Conservation (phyloP, 768 basidiomycete species). For the Arthromyces matolae region DNA sequence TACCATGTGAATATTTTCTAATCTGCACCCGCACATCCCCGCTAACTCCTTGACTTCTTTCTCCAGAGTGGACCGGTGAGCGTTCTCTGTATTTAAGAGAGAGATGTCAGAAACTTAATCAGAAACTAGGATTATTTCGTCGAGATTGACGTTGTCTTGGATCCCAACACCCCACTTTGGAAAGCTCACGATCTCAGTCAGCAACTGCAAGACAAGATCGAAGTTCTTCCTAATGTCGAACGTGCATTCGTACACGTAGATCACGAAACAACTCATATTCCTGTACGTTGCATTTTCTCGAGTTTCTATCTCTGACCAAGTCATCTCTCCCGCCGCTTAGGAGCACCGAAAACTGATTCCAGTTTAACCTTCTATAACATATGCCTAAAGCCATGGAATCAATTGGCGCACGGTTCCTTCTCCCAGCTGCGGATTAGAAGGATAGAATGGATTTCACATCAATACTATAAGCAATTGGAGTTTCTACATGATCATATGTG, state of each 20-base stretch:
- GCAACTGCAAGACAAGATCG: conserved; percentile 83
- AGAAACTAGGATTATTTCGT: conserved; percentile 76
- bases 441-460: too few relatives aligned
- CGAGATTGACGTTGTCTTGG: conserved; percentile 94
- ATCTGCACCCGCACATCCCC: conserved; percentile 3
- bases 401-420: too few relatives aligned
- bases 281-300: conserved; percentile 28
- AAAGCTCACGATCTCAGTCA: conserved; percentile 85
- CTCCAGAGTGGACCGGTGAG: conserved; percentile 69
- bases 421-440: too few relatives aligned
- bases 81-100: conserved; percentile 5
- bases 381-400: background rate
- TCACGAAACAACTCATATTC: conserved; percentile 82
- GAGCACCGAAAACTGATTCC: conserved; percentile 45
- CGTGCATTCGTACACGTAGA: conserved; percentile 95
- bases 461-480: too few relatives aligned
- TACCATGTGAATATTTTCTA: conserved; percentile 64
- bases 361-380: background rate
- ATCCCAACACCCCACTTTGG: conserved; percentile 83
- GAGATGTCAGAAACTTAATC: conserved; percentile 1
- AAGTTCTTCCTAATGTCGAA: conserved; percentile 85
- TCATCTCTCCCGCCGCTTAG: conserved; percentile 21
- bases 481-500: too few relatives aligned
- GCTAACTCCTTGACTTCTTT: conserved; percentile 1
- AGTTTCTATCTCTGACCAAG: conserved; percentile 1